phyloP scores from a whole-genome alignment of 371 early-diverging fungal genomes.

The Rhizomucor miehei region DNA sequence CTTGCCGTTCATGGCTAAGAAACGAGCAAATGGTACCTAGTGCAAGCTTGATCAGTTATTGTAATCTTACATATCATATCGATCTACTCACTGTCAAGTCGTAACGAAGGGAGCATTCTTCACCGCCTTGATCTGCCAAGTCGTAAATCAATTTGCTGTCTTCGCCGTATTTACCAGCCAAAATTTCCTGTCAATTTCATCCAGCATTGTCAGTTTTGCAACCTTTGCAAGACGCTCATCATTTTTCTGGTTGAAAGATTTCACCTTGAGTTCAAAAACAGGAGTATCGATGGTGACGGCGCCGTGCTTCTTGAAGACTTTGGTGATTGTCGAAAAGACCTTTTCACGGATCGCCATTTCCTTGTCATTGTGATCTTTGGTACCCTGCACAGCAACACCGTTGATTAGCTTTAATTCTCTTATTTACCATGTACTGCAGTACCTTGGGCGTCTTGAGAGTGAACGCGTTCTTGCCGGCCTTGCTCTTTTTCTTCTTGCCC shows the following conservation, averaged over 20 bases:
- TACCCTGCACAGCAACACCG: constrained; percentile 60
- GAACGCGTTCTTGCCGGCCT: constrained; percentile 37
- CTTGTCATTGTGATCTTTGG: constrained; percentile 92
- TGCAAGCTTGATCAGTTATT: too few species aligned
- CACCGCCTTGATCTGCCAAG: constrained; percentile 98
- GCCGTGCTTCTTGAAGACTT: constrained; percentile 94
- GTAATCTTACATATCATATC: too few species aligned
- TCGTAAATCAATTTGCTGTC: constrained; percentile 99
- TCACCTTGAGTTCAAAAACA: constrained; percentile 95
- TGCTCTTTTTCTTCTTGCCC: constrained; percentile 15
- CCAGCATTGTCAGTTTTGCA: neutral
- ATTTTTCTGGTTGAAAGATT: neutral
- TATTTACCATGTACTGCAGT: constrained; percentile 5
- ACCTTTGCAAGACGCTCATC: neutral
- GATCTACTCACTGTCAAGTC: constrained; percentile 82
- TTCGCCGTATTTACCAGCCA: constrained; percentile 99
- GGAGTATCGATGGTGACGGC: constrained; percentile 99
- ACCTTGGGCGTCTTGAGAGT: constrained; percentile 77
- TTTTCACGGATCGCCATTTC: constrained; percentile 95
- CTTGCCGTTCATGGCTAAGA: constrained; percentile 91
- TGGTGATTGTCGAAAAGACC: constrained; percentile 84
- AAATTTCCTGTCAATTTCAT: constrained; percentile 67
- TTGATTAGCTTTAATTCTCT: neutral
- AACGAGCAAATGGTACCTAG: constrained; percentile 95
- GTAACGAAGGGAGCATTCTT: constrained; percentile 96